These are phyloP conservation scores for Ballota nigra DNA, from an alignment of 257 asterid species.

Conservation along the genomic window DNA sequence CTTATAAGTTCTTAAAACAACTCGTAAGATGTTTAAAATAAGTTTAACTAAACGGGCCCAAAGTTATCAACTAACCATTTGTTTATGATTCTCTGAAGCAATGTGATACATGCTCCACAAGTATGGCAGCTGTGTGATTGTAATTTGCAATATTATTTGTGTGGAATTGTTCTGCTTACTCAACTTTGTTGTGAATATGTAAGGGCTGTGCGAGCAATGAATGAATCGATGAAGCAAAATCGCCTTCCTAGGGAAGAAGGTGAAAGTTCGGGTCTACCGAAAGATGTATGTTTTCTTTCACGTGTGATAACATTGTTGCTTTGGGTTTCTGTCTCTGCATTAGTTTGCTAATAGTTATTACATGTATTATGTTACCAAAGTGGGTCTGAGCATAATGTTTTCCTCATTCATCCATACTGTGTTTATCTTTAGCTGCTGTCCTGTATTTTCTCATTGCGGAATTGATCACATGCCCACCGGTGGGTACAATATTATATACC, in stretches of 20 bases:
- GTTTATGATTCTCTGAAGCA: neutral
- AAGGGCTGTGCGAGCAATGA: slow-evolving; percentile 99
- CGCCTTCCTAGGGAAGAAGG: slow-evolving; percentile 65
- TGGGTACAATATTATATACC: no score
- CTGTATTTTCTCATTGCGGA: slow-evolving; percentile 2
- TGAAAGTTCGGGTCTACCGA: slow-evolving; percentile 50
- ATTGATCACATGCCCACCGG: no score
- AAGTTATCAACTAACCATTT: neutral
- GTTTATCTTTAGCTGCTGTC: neutral
- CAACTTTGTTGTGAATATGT: slow-evolving; percentile 19
- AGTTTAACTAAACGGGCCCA: no score
- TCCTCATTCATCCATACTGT: neutral
- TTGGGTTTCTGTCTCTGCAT: slow-evolving; percentile 5
- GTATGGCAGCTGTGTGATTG: neutral
- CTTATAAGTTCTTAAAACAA: no score
- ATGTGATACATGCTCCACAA: neutral
- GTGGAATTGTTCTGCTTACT: slow-evolving; percentile 11
- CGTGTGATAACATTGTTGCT: slow-evolving; percentile 25
- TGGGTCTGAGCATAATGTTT: slow-evolving; percentile 11
- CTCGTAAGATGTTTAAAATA: no score
- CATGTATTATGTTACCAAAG: neutral
- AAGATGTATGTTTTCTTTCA: slow-evolving; percentile 55
- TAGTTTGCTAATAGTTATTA: slow-evolving; percentile 16
- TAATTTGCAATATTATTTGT: neutral
- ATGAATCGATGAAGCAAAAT: slow-evolving; percentile 90